Base-by-base conservation (phyloP, 805 yeast species). In the Millerozyma miso region DNA sequence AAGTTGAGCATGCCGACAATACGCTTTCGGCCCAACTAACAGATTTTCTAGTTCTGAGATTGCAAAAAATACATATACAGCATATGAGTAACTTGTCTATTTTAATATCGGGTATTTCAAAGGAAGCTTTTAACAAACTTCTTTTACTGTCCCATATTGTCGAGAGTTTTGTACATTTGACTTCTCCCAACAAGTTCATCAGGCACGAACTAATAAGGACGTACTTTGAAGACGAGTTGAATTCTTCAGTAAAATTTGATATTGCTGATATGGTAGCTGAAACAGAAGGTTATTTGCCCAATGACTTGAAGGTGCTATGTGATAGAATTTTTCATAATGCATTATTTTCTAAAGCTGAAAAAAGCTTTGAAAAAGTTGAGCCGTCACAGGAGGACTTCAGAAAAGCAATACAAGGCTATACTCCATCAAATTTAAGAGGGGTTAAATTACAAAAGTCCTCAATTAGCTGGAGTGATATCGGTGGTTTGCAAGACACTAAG, bases 261-360 rank as follows among this genome's bases (percentile, higher is more conserved):
- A 56, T 68, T 3, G 63, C 69, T 73, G 76, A 71, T 44, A 58
- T 69, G 49, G 74, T 69, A 48, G 61, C 77, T 31, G 91, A 83
- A 41, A 85, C 96, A 0, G 98, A 91, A 53, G 98, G 98, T 0
- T 91, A 83, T 58, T 76, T 87, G 20, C 95, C 97, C 0, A 79
- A 81, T 19, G 99, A 91, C 59, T 58, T 91, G 45, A 79, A 81
- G 62, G 76, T 79, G 4, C 65, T 91, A 8, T 73, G 79, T 26
- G 96, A 87, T 48, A 73, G 95, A 50, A 77, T 83, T 3, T 76
- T 75, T 47, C 84, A 80, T 52, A 82, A 81, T 43, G 53, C 63
- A 2, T 49, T 67, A 32, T 64, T 66, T 38, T 48, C 49, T 18
- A 40, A 43, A 33, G 39, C 43, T 37, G 39, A 37, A 17, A 45